Base-by-base conservation (phyloP, 1,284 basidiomycete species). In the Hymenochaete sp. region DNA sequence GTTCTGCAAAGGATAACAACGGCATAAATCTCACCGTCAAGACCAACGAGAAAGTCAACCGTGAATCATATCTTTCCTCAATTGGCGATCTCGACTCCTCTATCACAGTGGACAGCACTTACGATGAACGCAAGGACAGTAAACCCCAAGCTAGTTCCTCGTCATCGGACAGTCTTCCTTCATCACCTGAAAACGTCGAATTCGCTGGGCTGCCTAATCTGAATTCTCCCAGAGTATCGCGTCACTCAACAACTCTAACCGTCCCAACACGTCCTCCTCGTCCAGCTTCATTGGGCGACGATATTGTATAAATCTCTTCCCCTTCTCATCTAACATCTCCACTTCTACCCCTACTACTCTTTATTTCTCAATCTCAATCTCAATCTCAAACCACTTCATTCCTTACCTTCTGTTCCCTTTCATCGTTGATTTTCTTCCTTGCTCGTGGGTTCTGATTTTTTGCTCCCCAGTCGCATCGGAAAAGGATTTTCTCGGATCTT, bases 81-180 rank as follows among this genome's bases (percentile, higher is more conserved):
- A 38, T 46, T 18, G 48, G 44, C n/a, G 48, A 46, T 35, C 44
- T 50, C 11, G 45, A 44, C 3, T 42, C 48, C 13, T 46, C 44
- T n/a, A 37, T 50, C 38, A 42, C 44, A 16, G 44, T 50, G 4
- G 39, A 46, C 33, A 26, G 38, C 14, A 45, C 36, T 1, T 45
- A 35, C 27, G 47, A 42, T n/a, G 47, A 45, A 6, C 47, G 38
- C 24, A 49, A 49, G 31, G 32, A 24, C 9, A 18, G 28, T 3
- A 47, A 41, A 25, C 40, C 47, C 9, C 47, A 26, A 6, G 40
- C 37, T n/a, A 29, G 24, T 8, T 39, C 35, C 3, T 10, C 16
- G 13, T 40, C 37, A 1, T 38, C 42, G 14, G 42, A 45, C 29
- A 45, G 37, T 27, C 42, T 44, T 4, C 43, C 47, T 8, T 19